These are phyloP conservation scores for Phytophthora pistaciae DNA, from an alignment of 352 stramenopile species.

Conservation along the genomic window DNA sequence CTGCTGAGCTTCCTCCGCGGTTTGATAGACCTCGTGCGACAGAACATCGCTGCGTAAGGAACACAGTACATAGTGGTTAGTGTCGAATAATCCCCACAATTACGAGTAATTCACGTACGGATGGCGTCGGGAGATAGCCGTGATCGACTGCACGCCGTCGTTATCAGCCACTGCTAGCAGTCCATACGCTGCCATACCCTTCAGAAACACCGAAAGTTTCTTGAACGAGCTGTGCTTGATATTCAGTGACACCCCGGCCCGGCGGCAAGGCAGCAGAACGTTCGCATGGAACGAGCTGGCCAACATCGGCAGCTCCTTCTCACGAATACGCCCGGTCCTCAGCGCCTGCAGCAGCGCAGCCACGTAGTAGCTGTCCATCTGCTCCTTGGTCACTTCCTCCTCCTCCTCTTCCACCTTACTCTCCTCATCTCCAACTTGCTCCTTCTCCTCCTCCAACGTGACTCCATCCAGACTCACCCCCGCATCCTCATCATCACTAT, in stretches of 20 bases:
- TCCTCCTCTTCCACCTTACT: constrained; percentile 13
- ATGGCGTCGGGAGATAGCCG: constrained; percentile 63
- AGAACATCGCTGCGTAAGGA: constrained; percentile 56
- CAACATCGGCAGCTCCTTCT: constrained; percentile 85
- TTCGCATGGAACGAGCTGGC: constrained; percentile 79
- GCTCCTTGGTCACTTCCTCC: constrained; percentile 53
- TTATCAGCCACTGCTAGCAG: constrained; percentile 71
- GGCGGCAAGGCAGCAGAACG: constrained; percentile 69
- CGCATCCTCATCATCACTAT: constrained; percentile 15
- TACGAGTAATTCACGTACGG: constrained; percentile 57
- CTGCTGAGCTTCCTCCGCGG: constrained; percentile 56
- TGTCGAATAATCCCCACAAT: not conserved
- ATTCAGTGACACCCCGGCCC: constrained; percentile 63
- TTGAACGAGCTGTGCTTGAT: constrained; percentile 87
- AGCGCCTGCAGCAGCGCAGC: constrained; percentile 74
- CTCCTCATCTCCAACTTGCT: constrained; percentile 11
- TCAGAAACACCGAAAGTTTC: constrained; percentile 83
- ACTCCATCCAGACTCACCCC: constrained; percentile 42
- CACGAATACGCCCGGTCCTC: constrained; percentile 56
- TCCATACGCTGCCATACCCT: constrained; percentile 63
- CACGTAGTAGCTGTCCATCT: constrained; percentile 84
- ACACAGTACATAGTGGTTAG: constrained; percentile 5
- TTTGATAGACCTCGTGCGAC: constrained; percentile 62
- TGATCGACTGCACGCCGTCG: constrained; percentile 86
- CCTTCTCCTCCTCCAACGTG: constrained; percentile 58